Conservation (phyloP, 2,329 filamentous ascomycete species). For the Gaeumannomyces tritici region DNA sequence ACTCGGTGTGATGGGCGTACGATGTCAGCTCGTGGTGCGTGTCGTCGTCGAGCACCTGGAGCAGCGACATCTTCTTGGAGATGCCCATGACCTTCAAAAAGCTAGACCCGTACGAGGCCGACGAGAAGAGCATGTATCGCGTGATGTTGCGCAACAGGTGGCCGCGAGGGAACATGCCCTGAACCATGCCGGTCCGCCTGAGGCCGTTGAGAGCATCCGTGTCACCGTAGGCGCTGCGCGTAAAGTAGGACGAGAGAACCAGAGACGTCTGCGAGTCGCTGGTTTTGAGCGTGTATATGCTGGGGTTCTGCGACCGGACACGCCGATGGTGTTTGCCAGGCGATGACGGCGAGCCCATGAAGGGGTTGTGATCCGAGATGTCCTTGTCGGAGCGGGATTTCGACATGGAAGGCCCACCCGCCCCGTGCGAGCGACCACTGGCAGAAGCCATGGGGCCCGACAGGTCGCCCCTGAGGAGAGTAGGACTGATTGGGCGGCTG, state of each 20-base stretch:
- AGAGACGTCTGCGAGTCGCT: slow-evolving; percentile 46
- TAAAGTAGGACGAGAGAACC: slow-evolving; percentile 36
- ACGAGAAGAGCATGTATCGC: slow-evolving; percentile 57
- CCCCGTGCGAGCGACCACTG: slow-evolving; percentile 12
- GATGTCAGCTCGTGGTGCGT: slow-evolving; percentile 52
- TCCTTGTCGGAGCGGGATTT: slow-evolving; percentile 24
- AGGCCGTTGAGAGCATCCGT: slow-evolving; percentile 37
- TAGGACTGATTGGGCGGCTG: slow-evolving; percentile 33
- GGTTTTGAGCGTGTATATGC: slow-evolving; percentile 51
- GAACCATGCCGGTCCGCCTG: slow-evolving; percentile 41
- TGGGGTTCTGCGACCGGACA: slow-evolving; percentile 26
- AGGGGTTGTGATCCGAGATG: slow-evolving; percentile 9
- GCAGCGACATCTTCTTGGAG: slow-evolving; percentile 34
- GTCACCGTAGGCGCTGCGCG: slow-evolving; percentile 33
- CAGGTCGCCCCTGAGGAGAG: not conserved
- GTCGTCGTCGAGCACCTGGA: slow-evolving; percentile 25
- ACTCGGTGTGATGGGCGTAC: slow-evolving; percentile 53
- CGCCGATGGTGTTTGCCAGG: slow-evolving; percentile 16
- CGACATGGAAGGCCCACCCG: slow-evolving; percentile 17
- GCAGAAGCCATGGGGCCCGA: slow-evolving; percentile 5
- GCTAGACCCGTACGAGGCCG: slow-evolving; percentile 54
- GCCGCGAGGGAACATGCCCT: slow-evolving; percentile 48
- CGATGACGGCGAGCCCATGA: not conserved
- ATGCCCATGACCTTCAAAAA: slow-evolving; percentile 57
- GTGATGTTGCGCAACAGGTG: slow-evolving; percentile 54